Conservation (phyloP, 805 yeast species). For the Pichia scutulata region DNA sequence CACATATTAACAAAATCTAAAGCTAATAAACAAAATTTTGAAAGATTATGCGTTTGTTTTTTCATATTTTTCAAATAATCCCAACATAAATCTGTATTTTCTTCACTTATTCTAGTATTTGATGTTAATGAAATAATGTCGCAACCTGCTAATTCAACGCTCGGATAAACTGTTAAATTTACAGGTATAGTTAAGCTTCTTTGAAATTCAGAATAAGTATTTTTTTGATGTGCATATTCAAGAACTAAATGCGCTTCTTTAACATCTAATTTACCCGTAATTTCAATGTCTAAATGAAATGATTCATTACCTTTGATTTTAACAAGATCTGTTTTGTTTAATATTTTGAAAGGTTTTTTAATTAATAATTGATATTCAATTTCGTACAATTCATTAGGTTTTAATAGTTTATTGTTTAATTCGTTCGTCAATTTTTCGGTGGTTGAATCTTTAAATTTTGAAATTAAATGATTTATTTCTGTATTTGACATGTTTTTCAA, state of each 20-base stretch:
- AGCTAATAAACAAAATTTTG: slow-evolving; percentile 55
- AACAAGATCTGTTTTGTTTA: slow-evolving; percentile 38
- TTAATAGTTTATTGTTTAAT: slow-evolving; percentile 36
- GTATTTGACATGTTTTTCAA: slow-evolving; percentile 55
- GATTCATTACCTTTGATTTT: slow-evolving; percentile 32
- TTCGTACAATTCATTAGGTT: slow-evolving; percentile 63
- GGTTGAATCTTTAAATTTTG: slow-evolving; percentile 67
- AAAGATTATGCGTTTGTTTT: slow-evolving; percentile 27
- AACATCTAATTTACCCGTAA: slow-evolving; percentile 69
- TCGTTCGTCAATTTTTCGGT: slow-evolving; percentile 54
- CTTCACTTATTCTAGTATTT: slow-evolving; percentile 22
- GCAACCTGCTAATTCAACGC: slow-evolving; percentile 67
- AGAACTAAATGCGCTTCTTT: slow-evolving; percentile 54
- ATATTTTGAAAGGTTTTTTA: slow-evolving; percentile 48
- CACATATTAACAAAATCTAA: slow-evolving; percentile 80
- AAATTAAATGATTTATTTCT: slow-evolving; percentile 47
- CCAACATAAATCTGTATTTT: slow-evolving; percentile 23
- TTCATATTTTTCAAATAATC: slow-evolving; percentile 27
- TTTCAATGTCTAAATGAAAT: slow-evolving; percentile 45
- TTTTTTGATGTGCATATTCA: slow-evolving; percentile 48
- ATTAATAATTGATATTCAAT: slow-evolving; percentile 59
- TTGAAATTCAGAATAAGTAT: slow-evolving; percentile 27
- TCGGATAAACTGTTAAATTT: slow-evolving; percentile 59
- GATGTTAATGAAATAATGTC: slow-evolving; percentile 58
- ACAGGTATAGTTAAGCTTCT: slow-evolving; percentile 63